Conservation (phyloP, 176 grass and related monocot genomes). For the Tillandsia leiboldiana region DNA sequence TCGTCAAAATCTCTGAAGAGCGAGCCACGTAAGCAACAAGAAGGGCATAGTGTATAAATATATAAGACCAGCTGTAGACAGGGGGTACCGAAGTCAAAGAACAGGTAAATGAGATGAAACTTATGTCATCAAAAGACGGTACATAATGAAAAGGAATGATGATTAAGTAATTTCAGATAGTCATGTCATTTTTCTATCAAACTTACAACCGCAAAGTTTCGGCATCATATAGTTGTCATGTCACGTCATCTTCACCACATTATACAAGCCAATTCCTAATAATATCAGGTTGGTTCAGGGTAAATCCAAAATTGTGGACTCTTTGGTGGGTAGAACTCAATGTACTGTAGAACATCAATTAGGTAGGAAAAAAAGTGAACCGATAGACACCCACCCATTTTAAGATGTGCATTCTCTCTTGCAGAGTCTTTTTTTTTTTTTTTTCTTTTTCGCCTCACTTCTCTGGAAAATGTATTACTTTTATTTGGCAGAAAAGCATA, state of each 20-base stretch:
- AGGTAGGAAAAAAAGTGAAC: too few relatives aligned
- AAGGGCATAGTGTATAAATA: conserved; percentile 98
- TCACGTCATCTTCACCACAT: neutral
- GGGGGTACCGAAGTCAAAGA: conserved; percentile 8
- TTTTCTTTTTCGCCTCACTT: too few relatives aligned
- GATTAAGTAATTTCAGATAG: neutral
- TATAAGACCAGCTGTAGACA: conserved; percentile 61
- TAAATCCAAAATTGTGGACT: too few relatives aligned
- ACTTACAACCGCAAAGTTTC: neutral
- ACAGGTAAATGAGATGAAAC: conserved; percentile 2
- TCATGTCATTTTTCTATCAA: neutral
- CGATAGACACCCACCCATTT: too few relatives aligned
- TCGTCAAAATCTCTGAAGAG: conserved; percentile 95
- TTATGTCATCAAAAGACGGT: neutral
- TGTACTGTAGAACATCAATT: neutral
- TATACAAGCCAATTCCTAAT: neutral
- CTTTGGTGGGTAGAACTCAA: neutral
- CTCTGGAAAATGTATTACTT: too few relatives aligned
- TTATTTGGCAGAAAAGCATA: too few relatives aligned
- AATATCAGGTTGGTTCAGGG: neutral
- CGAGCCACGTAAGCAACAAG: conserved; percentile 88
- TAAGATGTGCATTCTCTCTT: too few relatives aligned
- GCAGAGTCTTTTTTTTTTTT: too few relatives aligned
- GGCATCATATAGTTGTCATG: neutral
- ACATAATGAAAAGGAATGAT: neutral